Conservation (phyloP, 2,329 filamentous ascomycete species). For the Hypoxylon sp. region DNA sequence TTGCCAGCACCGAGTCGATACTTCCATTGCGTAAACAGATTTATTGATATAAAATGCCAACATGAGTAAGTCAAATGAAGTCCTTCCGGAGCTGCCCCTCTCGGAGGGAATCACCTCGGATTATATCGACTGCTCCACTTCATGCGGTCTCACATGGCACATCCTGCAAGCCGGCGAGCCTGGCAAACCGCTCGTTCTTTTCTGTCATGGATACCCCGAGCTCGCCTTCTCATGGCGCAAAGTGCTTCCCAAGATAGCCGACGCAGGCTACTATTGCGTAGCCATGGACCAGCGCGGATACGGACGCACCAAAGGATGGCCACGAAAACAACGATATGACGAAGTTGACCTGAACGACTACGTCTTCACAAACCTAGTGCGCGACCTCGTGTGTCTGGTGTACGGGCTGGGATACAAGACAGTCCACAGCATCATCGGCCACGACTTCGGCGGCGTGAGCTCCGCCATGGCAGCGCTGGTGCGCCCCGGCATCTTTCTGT, state of each 20-base stretch:
- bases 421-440: constrained; percentile 68
- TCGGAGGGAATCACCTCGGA: constrained; percentile 63
- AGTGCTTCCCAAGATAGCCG: constrained; percentile 65
- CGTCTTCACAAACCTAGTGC: constrained; percentile 64
- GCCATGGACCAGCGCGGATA: constrained; percentile 75
- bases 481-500: constrained; percentile 70
- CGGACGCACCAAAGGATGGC: constrained; percentile 70
- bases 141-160: constrained; percentile 69
- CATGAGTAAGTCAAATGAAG: neutral
- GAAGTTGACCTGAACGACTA: constrained; percentile 65
- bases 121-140: constrained; percentile 58
- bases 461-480: constrained; percentile 67
- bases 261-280: constrained; percentile 69
- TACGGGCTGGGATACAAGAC: constrained; percentile 66
- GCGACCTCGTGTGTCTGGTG: constrained; percentile 69
- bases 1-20: too few relatives aligned
- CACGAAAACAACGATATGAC: constrained; percentile 55
- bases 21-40: too few relatives aligned
- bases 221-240: constrained; percentile 75
- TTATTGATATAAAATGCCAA: too few relatives aligned
- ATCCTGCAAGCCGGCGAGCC: constrained; percentile 61
- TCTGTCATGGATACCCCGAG: constrained; percentile 74
- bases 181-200: constrained; percentile 63
- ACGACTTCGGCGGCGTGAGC: constrained; percentile 72
- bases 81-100: constrained; percentile 48